Conservation (phyloP, 805 yeast species). For the Wilhelminamyces savonicus region DNA sequence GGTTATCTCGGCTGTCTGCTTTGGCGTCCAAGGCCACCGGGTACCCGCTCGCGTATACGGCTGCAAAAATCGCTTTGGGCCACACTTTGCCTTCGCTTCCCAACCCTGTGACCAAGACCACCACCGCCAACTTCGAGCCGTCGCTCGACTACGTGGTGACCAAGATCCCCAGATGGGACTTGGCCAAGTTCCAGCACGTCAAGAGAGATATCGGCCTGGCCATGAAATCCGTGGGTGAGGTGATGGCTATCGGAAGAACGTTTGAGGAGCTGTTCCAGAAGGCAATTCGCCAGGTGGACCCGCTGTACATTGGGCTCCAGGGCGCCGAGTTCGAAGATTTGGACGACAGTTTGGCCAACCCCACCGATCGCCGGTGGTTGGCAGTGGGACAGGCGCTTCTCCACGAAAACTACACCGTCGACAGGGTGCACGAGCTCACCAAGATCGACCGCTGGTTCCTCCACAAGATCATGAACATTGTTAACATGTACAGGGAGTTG, state of each 20-base stretch:
- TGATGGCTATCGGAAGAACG: slow-evolving; percentile 97
- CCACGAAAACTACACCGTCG: slow-evolving; percentile 88
- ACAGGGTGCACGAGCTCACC: slow-evolving; percentile 82
- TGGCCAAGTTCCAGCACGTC: slow-evolving; percentile 91
- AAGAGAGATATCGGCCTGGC: slow-evolving; percentile 90
- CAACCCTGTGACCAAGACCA: slow-evolving; percentile 93
- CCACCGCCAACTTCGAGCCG: slow-evolving; percentile 96
- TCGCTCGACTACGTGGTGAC: slow-evolving; percentile 94
- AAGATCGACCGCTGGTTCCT: slow-evolving; percentile 96
- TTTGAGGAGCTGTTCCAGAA: slow-evolving; percentile 97
- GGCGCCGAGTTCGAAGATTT: slow-evolving; percentile 73
- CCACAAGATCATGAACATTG: slow-evolving; percentile 88
- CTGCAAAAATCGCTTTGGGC: slow-evolving; percentile 94
- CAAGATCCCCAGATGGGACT: slow-evolving; percentile 98
- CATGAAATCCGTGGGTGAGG: slow-evolving; percentile 99
- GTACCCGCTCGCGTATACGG: slow-evolving; percentile 96
- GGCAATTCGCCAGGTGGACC: slow-evolving; percentile 94
- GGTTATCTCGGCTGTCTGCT: slow-evolving; percentile 95
- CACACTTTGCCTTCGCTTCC: slow-evolving; percentile 93
- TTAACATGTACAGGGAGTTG: slow-evolving; percentile 76
- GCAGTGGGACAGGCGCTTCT: slow-evolving; percentile 97
- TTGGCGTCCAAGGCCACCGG: slow-evolving; percentile 98
- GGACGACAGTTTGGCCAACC: slow-evolving; percentile 72
- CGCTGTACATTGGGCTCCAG: slow-evolving; percentile 85
- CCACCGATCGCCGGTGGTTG: slow-evolving; percentile 95